Percentiles rank a stretch among this genome's conserved stretches.
Conservation (phyloP, 345 rosid genomes). For the Limnanthes douglasii region DNA sequence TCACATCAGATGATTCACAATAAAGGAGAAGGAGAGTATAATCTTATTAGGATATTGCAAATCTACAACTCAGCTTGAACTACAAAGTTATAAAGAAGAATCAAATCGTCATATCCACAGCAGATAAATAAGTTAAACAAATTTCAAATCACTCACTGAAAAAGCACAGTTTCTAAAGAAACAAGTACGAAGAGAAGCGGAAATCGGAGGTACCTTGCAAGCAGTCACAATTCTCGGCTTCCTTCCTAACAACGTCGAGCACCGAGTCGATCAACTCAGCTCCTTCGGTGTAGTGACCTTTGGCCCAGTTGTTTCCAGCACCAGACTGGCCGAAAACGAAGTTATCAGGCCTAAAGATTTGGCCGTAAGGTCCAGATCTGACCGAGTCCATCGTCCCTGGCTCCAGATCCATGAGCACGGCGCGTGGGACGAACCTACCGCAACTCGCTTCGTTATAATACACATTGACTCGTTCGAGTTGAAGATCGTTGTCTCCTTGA, state of each 20-base stretch:
- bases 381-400: slow-evolving; percentile 45
- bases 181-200: neutral
- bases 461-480: slow-evolving; percentile 39
- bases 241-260: slow-evolving; percentile 39
- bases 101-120: too few species aligned
- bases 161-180: too few species aligned
- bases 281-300: slow-evolving; percentile 26
- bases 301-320: slow-evolving; percentile 19
- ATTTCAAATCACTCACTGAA: too few species aligned
- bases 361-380: slow-evolving; percentile 38
- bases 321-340: slow-evolving; percentile 46
- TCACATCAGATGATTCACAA: too few species aligned
- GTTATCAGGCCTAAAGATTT: slow-evolving; percentile 41
- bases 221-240: slow-evolving; percentile 47
- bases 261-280: slow-evolving; percentile 46
- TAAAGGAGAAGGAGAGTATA: too few species aligned
- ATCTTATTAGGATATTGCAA: too few species aligned
- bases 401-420: slow-evolving; percentile 45
- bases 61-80: too few species aligned
- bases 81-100: too few species aligned
- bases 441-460: slow-evolving; percentile 45
- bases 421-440: slow-evolving; percentile 34
- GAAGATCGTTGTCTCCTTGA: slow-evolving; percentile 28
- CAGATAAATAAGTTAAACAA: too few species aligned
- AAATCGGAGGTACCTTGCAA: slow-evolving; percentile 21